Base-by-base conservation (phyloP, 192 early-diverging fungal genomes). In the Gorgonomyces haynaldii region DNA sequence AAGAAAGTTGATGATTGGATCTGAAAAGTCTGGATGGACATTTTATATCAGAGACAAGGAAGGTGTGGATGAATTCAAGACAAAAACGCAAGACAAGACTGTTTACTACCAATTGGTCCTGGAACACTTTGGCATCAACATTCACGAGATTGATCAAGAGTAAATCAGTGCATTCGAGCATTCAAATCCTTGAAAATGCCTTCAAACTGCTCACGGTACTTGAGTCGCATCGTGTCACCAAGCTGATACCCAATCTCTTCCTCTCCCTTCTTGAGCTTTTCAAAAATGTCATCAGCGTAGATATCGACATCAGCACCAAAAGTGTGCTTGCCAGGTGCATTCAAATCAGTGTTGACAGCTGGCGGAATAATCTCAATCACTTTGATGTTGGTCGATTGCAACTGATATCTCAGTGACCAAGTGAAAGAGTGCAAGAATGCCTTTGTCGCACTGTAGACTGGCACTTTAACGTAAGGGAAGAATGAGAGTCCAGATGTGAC, bases 331-430 rank as follows among this genome's bases (percentile, higher is more conserved):
- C 36, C n/a, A 37, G n/a, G n/a, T 37, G 36, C 15, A 39, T 62
- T 47, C 10, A 62, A 37, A 42, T 62, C 48, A 0, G 49, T 55
- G 21, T 53, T 42, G 12, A 62, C 56, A 13, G 55, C 40, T 21
- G 60, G 60, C 34, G 60, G 60, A 6, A 28, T 30, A 37, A 62
- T 62, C 30, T 62, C 60, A 7, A 62, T 24, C 9, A 62, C 56
- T 21, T 38, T 31, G 4, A 62, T 42, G 15, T 30, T 44, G 17
- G 9, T 36, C 12, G 19, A 22, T 29, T 25, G 15, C 17, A 62
- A 24, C 22, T 62, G 56, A 25, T 43, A 20, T 15, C 60, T 20
- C 0, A 62, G 31, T 8, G 38, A 52, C 50, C 38, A 37, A 17
- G 40, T 60, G 29, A 38, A 62, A 17, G 45, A 52, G 32, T 61